A percentile compares a stretch with the other conserved stretches of the same genome.
These are phyloP conservation scores for Aquilaria yunnanensis DNA, from an alignment of 345 rosid genomes.

Conservation along the genomic window DNA sequence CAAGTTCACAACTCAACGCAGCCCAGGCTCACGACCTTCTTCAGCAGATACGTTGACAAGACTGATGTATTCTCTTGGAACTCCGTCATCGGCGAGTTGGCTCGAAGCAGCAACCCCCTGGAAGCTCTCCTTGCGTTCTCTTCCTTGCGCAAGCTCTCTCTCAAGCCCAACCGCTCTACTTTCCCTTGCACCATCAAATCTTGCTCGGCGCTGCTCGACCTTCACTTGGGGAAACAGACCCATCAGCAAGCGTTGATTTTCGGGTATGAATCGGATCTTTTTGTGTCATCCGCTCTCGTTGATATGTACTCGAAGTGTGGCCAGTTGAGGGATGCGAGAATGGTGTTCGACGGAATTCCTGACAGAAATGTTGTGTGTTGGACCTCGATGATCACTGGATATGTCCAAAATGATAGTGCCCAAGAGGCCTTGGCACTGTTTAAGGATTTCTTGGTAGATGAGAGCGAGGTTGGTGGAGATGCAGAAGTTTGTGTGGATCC, in stretches of 20 bases:
- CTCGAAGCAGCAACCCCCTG: constrained; percentile 65
- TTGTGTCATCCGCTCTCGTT: constrained; percentile 71
- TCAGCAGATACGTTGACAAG: constrained; percentile 64
- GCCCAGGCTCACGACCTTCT: constrained; percentile 48
- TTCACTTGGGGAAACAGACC: constrained; percentile 62
- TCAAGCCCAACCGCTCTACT: constrained; percentile 61
- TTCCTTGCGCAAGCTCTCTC: constrained; percentile 70
- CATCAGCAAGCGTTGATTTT: constrained; percentile 80
- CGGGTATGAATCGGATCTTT: constrained; percentile 60
- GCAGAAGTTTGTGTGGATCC: constrained; percentile 41
- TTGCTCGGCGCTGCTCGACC: constrained; percentile 69
- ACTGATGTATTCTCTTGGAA: constrained; percentile 81
- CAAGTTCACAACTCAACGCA: constrained; percentile 27
- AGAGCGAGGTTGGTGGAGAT: constrained; percentile 26
- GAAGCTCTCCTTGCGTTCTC: constrained; percentile 79
- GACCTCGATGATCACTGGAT: constrained; percentile 84
- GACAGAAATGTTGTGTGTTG: constrained; percentile 60
- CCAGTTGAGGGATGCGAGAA: constrained; percentile 45
- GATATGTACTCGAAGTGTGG: constrained; percentile 76
- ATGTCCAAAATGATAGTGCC: constrained; percentile 51
- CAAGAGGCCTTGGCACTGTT: constrained; percentile 53
- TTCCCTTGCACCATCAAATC: constrained; percentile 89
- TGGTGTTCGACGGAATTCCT: constrained; percentile 80
- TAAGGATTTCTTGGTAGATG: constrained; percentile 53
- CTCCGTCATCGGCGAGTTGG: constrained; percentile 74